These are phyloP conservation scores for Xylaria acuta DNA, from an alignment of 495 filamentous ascomycete species.

Conservation along the genomic window DNA sequence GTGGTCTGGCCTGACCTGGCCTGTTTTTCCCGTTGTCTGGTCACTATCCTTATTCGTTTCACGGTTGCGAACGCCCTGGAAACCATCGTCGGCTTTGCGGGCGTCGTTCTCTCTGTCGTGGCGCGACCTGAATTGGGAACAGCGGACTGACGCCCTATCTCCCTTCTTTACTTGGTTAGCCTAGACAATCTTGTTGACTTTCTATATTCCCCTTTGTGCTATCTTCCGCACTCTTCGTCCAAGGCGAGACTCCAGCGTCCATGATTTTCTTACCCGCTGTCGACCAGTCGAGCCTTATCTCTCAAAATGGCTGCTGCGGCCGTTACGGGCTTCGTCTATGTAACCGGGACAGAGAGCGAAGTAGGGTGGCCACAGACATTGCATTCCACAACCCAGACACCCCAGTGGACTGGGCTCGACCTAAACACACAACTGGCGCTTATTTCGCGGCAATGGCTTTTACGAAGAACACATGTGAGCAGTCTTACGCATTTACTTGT, in stretches of 20 bases:
- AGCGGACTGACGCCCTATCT: neutral
- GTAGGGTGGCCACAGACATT: slow-evolving; percentile 35
- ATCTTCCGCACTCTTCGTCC: slow-evolving; percentile 24
- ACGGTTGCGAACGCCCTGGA: neutral
- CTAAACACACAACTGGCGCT: slow-evolving; percentile 43
- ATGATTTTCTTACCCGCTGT: slow-evolving; percentile 49
- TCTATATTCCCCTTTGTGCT: neutral
- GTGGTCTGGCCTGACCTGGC: neutral
- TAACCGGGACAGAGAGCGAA: slow-evolving; percentile 40
- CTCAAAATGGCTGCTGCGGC: slow-evolving; percentile 53
- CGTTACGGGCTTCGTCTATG: slow-evolving; percentile 40
- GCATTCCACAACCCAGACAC: slow-evolving; percentile 38
- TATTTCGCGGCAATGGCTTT: slow-evolving; percentile 47
- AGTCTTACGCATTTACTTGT: slow-evolving; percentile 31
- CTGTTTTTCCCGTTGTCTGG: neutral
- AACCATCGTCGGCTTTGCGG: neutral
- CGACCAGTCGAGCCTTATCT: slow-evolving; percentile 47
- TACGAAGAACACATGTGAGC: slow-evolving; percentile 33
- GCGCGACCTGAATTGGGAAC: slow-evolving; percentile 8
- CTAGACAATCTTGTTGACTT: slow-evolving; percentile 13
- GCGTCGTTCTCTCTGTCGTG: neutral
- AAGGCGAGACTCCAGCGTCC: slow-evolving; percentile 43
- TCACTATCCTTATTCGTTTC: neutral
- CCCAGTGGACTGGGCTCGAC: slow-evolving; percentile 48
- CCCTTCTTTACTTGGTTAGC: slow-evolving; percentile 14